Evolutionary conservation across 2,329 filamentous ascomycete species (phyloP).

Genomic region (Hymenoscyphus albidus): DNA sequence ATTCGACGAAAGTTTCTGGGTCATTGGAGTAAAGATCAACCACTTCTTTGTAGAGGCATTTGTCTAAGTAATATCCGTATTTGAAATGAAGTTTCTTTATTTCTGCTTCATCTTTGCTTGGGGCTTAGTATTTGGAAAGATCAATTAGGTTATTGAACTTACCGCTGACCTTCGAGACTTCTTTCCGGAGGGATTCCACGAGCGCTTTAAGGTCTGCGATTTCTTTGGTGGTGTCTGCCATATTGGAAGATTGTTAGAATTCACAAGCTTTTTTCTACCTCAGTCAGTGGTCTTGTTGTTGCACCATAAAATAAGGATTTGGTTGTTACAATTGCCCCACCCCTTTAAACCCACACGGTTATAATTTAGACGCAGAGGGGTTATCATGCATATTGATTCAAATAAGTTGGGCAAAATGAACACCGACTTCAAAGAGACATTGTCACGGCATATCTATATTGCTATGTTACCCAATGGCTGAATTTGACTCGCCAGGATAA

Average conservation of each 20-base stretch:
- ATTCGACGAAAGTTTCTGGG: conserved; percentile 52
- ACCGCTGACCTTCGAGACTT: conserved; percentile 26
- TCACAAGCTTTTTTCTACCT: background rate
- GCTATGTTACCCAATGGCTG: background rate
- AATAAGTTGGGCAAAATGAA: background rate
- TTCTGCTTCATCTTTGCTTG: conserved; percentile 46
- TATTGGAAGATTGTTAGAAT: background rate
- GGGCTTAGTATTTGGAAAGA: conserved; percentile 29
- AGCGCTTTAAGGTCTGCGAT: conserved; percentile 16
- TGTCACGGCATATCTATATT: background rate
- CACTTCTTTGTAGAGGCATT: conserved; percentile 54
- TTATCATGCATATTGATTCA: background rate
- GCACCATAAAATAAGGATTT: background rate
- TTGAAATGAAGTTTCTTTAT: conserved; percentile 54
- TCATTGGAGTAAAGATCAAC: conserved; percentile 49
- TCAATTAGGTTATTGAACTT: conserved; percentile 8
- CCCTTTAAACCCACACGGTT: background rate
- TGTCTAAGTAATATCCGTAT: conserved; percentile 57
- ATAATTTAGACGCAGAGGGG: background rate
- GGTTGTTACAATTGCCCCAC: background rate
- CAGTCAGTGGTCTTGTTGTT: background rate
- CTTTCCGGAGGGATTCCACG: conserved; percentile 18
- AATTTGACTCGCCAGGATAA: background rate
- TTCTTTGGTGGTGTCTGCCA: conserved; percentile 7
- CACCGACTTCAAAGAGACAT: background rate